These are phyloP conservation scores for Termitomyces sp. DNA, from an alignment of 768 basidiomycete genomes.

Conservation along the genomic window DNA sequence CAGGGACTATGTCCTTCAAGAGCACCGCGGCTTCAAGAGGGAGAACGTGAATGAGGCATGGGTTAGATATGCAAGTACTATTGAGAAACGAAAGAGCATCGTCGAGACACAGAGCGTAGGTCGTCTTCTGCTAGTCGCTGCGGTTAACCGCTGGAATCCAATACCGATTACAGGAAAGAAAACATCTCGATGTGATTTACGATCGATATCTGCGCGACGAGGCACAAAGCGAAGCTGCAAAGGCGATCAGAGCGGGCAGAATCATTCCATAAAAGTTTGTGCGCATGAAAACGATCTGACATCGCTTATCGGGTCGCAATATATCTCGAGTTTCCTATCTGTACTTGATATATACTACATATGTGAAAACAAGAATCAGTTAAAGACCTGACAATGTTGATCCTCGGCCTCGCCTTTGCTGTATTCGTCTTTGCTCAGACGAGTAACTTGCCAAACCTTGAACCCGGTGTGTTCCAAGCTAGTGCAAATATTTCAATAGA, in stretches of 20 bases:
- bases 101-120: slow-evolving; percentile 37
- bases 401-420: background rate
- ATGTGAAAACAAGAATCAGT: no score
- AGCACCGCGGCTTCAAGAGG: slow-evolving; percentile 43
- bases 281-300: no score
- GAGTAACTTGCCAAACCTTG: slow-evolving; percentile 20
- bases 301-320: no score
- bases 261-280: slow-evolving; percentile 26
- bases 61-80: slow-evolving; percentile 34
- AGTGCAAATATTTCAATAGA: slow-evolving; percentile 36
- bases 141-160: background rate
- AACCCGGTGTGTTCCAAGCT: slow-evolving; percentile 29
- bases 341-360: no score
- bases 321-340: no score
- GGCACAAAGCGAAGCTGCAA: slow-evolving; percentile 47
- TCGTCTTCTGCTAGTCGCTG: background rate
- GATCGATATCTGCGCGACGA: slow-evolving; percentile 53
- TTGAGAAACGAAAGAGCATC: slow-evolving; percentile 41
- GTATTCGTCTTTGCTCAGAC: slow-evolving; percentile 1
- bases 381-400: background rate
- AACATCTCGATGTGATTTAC: slow-evolving; percentile 42
- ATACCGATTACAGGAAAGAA: slow-evolving; percentile 10
- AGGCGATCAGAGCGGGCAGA: slow-evolving; percentile 40
- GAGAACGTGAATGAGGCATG: slow-evolving; percentile 37
- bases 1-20: slow-evolving; percentile 39